Percentiles rank a stretch among this genome's conserved stretches.
These are phyloP conservation scores for Thalia dealbata DNA, from an alignment of 176 grass and related monocot genomes.

Conservation along the genomic window DNA sequence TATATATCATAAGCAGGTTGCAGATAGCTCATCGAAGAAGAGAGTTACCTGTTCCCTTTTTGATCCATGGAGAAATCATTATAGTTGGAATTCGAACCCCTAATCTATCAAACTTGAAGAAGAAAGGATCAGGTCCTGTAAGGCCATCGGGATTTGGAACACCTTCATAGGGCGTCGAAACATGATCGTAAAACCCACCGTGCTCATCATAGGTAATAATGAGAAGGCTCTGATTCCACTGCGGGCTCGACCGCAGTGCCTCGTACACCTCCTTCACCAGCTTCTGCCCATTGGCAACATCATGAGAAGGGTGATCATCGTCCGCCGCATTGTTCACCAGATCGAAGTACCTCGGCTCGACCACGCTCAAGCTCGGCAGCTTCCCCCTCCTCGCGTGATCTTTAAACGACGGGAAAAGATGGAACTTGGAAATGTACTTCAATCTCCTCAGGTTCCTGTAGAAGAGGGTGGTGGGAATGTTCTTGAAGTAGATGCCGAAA, in stretches of 20 bases:
- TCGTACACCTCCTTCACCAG: constrained; percentile 93
- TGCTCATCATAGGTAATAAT: constrained; percentile 90
- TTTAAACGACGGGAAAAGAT: constrained; percentile 45
- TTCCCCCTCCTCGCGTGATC: constrained; percentile 41
- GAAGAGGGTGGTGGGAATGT: constrained; percentile 76
- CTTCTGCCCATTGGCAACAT: constrained; percentile 72
- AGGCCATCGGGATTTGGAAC: constrained; percentile 84
- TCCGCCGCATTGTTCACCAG: constrained; percentile 45
- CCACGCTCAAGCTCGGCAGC: constrained; percentile 52
- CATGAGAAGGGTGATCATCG: constrained; percentile 86
- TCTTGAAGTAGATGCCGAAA: constrained; percentile 73
- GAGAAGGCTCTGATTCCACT: constrained; percentile 74
- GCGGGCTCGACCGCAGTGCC: constrained; percentile 51
- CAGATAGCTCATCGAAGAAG: background rate
- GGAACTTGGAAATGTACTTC: constrained; percentile 39
- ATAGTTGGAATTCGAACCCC: constrained; percentile 76
- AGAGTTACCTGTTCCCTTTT: constrained; percentile 44
- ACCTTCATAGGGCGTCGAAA: constrained; percentile 52
- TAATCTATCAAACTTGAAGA: constrained; percentile 72
- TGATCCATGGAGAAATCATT: constrained; percentile 89
- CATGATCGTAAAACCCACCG: constrained; percentile 84
- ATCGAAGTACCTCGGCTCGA: constrained; percentile 88
- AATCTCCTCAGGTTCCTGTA: constrained; percentile 57
- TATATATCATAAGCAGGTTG: background rate
- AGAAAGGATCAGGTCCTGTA: constrained; percentile 45